Evolutionary conservation across 805 yeast genomes (phyloP).

Genomic region (Tetrapisispora pingtungensis): DNA sequence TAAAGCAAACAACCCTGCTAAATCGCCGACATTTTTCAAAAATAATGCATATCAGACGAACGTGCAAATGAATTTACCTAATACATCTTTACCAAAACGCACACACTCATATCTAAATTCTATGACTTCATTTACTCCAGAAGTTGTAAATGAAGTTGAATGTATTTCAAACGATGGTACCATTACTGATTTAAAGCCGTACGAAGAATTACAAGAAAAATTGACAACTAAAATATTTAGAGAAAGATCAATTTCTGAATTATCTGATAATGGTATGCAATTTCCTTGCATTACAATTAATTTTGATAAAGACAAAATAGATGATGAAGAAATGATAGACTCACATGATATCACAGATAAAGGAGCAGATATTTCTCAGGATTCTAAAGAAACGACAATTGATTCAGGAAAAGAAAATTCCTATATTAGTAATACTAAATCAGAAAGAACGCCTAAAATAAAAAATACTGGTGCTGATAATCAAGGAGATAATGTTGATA

Average conservation of each 20-base stretch:
- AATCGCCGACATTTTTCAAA: neutral
- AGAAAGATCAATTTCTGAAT: neutral
- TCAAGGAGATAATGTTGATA: too few species aligned
- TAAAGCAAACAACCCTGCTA: too few species aligned
- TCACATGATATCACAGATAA: neutral
- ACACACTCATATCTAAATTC: neutral
- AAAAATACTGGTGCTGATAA: too few species aligned
- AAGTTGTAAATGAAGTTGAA: too few species aligned
- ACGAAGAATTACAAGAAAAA: conserved; percentile 1
- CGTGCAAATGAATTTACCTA: neutral
- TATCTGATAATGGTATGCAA: neutral
- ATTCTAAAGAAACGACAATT: neutral
- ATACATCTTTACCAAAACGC: neutral
- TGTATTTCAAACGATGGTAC: neutral
- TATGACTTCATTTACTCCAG: too few species aligned
- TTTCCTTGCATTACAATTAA: conserved; percentile 4
- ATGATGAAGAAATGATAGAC: neutral
- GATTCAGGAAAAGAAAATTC: too few species aligned
- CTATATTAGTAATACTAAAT: too few species aligned
- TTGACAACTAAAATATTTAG: neutral
- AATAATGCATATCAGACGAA: neutral
- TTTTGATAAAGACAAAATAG: neutral
- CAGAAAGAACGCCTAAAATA: too few species aligned
- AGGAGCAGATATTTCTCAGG: neutral
- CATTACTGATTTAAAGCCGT: neutral